A percentile compares a stretch with the other conserved stretches of the same genome.
Evolutionary conservation across 2,329 filamentous ascomycete species (phyloP).

Genomic region (Fusarium udum): DNA sequence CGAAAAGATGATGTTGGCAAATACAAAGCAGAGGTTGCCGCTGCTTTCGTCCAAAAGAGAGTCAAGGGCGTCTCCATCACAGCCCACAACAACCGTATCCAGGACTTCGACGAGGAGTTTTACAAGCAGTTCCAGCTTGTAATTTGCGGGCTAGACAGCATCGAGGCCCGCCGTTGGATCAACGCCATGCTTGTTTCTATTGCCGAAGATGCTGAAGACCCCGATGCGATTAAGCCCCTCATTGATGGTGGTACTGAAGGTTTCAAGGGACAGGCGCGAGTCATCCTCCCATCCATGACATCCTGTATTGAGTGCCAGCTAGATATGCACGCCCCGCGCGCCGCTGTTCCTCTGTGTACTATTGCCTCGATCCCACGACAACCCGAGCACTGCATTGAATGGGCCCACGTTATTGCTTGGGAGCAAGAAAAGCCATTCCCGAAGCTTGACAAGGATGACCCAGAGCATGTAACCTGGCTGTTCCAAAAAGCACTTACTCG

Average conservation of each 20-base stretch:
- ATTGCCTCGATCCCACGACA: slow-evolving; percentile 96
- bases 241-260: slow-evolving; percentile 98
- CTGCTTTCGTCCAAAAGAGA: slow-evolving; percentile 87
- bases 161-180: slow-evolving; percentile 98
- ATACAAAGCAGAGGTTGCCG: slow-evolving; percentile 92
- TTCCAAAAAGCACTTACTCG: slow-evolving; percentile 85
- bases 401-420: slow-evolving; percentile 99
- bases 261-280: slow-evolving; percentile 96
- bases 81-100: slow-evolving; percentile 92
- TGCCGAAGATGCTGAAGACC: slow-evolving; percentile 79
- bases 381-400: slow-evolving; percentile 97
- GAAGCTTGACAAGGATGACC: slow-evolving; percentile 91
- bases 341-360: slow-evolving; percentile 96
- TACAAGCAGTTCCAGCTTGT: slow-evolving; percentile 97
- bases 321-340: slow-evolving; percentile 97
- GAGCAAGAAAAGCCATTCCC: slow-evolving; percentile 85
- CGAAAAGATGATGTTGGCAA: slow-evolving; percentile 91
- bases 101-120: slow-evolving; percentile 95
- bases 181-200: slow-evolving; percentile 92
- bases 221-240: slow-evolving; percentile 88
- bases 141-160: slow-evolving; percentile 94
- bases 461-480: slow-evolving; percentile 97
- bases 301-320: slow-evolving; percentile 98
- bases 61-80: slow-evolving; percentile 94
- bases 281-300: slow-evolving; percentile 90